phyloP scores from a whole-genome alignment of 768 basidiomycete genomes.

The Suillus americanus region DNA sequence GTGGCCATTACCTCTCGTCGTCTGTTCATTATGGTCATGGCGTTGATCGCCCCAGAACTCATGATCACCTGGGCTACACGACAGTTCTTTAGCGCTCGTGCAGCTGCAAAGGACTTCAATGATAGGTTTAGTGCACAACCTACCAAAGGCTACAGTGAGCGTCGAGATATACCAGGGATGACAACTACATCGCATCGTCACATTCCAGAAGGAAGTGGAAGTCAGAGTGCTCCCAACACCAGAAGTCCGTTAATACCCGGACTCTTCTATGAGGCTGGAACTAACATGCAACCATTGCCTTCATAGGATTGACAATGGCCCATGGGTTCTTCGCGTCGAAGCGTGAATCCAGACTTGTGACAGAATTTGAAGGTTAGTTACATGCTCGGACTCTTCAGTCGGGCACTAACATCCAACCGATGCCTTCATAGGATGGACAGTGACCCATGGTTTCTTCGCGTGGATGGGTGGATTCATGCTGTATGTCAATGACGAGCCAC shows the following conservation, averaged over 20 bases:
- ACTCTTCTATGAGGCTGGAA: no score
- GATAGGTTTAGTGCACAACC: no score
- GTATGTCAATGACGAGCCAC: background rate
- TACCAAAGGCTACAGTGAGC: no score
- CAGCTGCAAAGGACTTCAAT: no score
- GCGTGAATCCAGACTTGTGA: slow-evolving; percentile 11
- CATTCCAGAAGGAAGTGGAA: no score
- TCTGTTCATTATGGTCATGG: slow-evolving; percentile 19
- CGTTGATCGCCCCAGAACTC: slow-evolving; percentile 30
- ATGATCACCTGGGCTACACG: slow-evolving; percentile 29
- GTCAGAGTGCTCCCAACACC: no score
- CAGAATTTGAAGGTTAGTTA: background rate
- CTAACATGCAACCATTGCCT: background rate
- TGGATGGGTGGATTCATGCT: slow-evolving; percentile 24
- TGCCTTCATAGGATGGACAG: slow-evolving; percentile 5
- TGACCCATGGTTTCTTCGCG: slow-evolving; percentile 18
- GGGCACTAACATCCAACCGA: background rate
- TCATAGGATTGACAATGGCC: slow-evolving; percentile 1
- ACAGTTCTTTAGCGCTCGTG: no score
- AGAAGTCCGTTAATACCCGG: no score
- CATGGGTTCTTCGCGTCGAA: slow-evolving; percentile 19
- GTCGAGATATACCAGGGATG: no score
- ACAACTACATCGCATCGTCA: no score
- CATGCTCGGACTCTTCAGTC: background rate
- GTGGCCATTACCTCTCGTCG: slow-evolving; percentile 7